phyloP scores from a whole-genome alignment of 1,284 basidiomycete genomes.

The Neotropicomus parvogracilis region DNA sequence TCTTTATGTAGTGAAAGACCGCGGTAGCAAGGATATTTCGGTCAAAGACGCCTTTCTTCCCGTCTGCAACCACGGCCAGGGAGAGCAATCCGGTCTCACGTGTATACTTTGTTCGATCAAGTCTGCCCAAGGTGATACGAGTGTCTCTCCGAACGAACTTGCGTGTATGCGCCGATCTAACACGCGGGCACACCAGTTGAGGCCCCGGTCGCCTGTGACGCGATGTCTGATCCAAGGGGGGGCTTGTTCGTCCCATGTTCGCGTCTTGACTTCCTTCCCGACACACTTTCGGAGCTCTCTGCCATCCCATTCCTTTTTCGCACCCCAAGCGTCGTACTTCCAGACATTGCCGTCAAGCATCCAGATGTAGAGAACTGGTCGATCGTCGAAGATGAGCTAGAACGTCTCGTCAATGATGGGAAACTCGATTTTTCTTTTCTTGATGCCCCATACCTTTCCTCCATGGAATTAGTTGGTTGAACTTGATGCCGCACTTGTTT shows the following conservation, averaged over 20 bases:
- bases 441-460: constrained; percentile 16
- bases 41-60: background rate
- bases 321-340: constrained; percentile 18
- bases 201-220: background rate
- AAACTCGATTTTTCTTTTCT: constrained; percentile 32
- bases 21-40: background rate
- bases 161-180: constrained; percentile 23
- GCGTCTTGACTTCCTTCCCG: constrained; percentile 17
- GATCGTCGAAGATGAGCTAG: constrained; percentile 24
- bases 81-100: constrained; percentile 10
- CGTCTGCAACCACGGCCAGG: constrained; percentile 22
- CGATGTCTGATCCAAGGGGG: background rate
- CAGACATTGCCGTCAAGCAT: background rate
- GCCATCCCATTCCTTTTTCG: constrained; percentile 33
- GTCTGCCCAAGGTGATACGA: constrained; percentile 24
- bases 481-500: background rate
- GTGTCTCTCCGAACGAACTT: constrained; percentile 2
- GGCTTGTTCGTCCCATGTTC: background rate
- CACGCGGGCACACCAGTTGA: constrained; percentile 10
- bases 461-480: constrained; percentile 18
- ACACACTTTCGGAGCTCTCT: constrained; percentile 26
- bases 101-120: constrained; percentile 22
- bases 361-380: constrained; percentile 12
- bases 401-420: constrained; percentile 21
- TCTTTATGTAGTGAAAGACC: background rate